Evolutionary conservation across 495 filamentous ascomycete genomes (phyloP), one percentile per base, ranked within the genome.

Genomic region (Letharia lupina): DNA sequence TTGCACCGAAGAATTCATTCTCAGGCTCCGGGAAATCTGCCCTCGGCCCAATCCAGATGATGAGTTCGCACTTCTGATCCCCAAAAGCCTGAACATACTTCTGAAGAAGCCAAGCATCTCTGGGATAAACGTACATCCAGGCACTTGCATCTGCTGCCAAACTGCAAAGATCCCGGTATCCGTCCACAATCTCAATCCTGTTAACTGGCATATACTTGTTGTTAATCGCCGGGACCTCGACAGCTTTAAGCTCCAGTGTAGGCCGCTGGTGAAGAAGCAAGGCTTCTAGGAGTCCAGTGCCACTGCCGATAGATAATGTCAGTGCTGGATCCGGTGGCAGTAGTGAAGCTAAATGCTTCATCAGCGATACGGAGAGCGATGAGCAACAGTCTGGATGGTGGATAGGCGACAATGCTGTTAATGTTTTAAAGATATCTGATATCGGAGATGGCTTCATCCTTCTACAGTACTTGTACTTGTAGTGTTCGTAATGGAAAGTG

Each of bases 41-140:
- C 57, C 60, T 68, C 3, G 81, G 82, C 7, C 82, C 82, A 28
- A 84, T 67, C 81, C 82, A 86, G 0, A 85, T 39, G 16, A 85
- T 72, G 18, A 70, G 45, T 50, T 77, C 66, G 13, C 79, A 70
- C 18, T 63, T 57, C 4, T 68, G 58, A 60, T 67, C 59, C 0
- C 69, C 72, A 69, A 73, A 77, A 0, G 3, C 52, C 33, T 76
- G 70, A 33, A 83, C 54, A 68, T 84, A 85, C 52, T 73, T 77
- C 2, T 61, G 61, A 9, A 85, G 63, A 31, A 86, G 66, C 39
- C 70, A 73, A 7, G 77, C 73, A 18, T 82, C 73, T n/a, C 81
- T 75, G 2, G 83, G 83, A 62, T 85, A 86, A 15, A 85, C 78
- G 73, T 84, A 83, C 73, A 86, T 71, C 81, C 82, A 81, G 33